Percentiles rank a stretch among this genome's conserved stretches.
Conservation (phyloP, 441 rosid genomes). For the Bruguiera hainesii region DNA sequence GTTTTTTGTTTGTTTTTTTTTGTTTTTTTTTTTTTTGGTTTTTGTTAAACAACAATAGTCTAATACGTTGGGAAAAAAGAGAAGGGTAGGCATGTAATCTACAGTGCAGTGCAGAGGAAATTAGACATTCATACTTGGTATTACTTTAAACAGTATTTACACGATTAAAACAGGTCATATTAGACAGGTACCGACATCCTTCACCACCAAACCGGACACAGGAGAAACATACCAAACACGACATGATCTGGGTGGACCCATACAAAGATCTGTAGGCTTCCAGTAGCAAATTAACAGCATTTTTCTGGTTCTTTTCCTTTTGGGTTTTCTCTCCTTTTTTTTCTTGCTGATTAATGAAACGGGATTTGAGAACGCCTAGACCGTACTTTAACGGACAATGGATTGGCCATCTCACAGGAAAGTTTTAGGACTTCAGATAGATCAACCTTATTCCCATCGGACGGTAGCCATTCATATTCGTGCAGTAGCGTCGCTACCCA, state of each 20-base stretch:
- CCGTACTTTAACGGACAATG: conserved; percentile 46
- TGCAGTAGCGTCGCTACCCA: conserved; percentile 65
- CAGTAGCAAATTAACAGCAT: not conserved
- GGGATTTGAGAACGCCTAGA: conserved; percentile 33
- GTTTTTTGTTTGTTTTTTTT: too few relatives aligned
- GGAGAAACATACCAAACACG: conserved; percentile 9
- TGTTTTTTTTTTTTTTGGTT: too few relatives aligned
- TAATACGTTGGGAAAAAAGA: too few relatives aligned
- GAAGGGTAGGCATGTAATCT: too few relatives aligned
- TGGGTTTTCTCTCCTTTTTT: not conserved
- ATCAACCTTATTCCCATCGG: conserved; percentile 37
- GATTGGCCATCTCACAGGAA: conserved; percentile 87
- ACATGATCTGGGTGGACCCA: conserved; percentile 12
- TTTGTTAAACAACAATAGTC: too few relatives aligned
- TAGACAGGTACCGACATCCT: not conserved
- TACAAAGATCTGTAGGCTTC: conserved; percentile 1
- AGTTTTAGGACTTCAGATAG: conserved; percentile 65
- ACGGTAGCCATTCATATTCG: conserved; percentile 67
- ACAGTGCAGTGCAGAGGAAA: not conserved
- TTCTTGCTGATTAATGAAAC: not conserved
- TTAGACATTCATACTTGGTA: conserved; percentile 4
- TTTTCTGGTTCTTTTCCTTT: not conserved
- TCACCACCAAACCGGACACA: conserved; percentile 16
- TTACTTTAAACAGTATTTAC: conserved; percentile 25
- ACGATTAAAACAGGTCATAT: conserved; percentile 5